A percentile compares a stretch with the other conserved stretches of the same genome.
These are phyloP conservation scores for Malassezia nana DNA, from an alignment of 1,284 basidiomycete genomes.

Conservation along the genomic window DNA sequence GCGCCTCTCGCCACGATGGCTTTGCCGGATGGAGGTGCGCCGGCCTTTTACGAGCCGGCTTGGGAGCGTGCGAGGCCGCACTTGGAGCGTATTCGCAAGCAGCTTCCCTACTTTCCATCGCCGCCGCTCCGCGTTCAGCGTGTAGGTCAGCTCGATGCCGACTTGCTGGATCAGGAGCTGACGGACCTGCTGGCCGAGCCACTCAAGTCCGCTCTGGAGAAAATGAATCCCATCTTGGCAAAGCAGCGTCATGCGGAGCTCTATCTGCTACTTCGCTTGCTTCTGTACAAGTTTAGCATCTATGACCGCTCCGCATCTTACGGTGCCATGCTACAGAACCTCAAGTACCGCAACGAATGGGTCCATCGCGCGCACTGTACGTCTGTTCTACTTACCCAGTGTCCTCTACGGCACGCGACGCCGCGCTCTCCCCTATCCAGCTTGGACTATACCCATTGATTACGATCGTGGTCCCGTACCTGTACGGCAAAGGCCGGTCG, in stretches of 20 bases:
- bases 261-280: conserved; percentile 62
- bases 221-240: conserved; percentile 57
- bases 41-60: conserved; percentile 33
- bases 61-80: conserved; percentile 24
- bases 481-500: conserved; percentile 62
- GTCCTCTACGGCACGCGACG: conserved; percentile 31
- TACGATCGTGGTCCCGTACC: conserved; percentile 68
- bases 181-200: conserved; percentile 72
- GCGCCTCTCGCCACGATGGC: conserved; percentile 1
- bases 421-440: conserved; percentile 29
- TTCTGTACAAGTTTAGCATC: conserved; percentile 72
- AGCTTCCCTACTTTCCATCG: conserved; percentile 35
- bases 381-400: conserved; percentile 13
- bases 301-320: conserved; percentile 75
- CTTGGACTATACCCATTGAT: conserved; percentile 59
- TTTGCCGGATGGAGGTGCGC: not conserved
- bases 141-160: conserved; percentile 84
- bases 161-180: conserved; percentile 81
- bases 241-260: conserved; percentile 71
- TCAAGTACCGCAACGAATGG: conserved; percentile 52
- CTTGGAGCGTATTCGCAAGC: conserved; percentile 28
- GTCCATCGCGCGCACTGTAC: conserved; percentile 21
- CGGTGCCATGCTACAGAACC: conserved; percentile 79
- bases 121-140: conserved; percentile 50
- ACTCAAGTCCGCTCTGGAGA: conserved; percentile 60